Evolutionary conservation across 2,329 filamentous ascomycete species (phyloP), one percentile per base, ranked within the genome.

Genomic region (Exophiala lecanii-corni): DNA sequence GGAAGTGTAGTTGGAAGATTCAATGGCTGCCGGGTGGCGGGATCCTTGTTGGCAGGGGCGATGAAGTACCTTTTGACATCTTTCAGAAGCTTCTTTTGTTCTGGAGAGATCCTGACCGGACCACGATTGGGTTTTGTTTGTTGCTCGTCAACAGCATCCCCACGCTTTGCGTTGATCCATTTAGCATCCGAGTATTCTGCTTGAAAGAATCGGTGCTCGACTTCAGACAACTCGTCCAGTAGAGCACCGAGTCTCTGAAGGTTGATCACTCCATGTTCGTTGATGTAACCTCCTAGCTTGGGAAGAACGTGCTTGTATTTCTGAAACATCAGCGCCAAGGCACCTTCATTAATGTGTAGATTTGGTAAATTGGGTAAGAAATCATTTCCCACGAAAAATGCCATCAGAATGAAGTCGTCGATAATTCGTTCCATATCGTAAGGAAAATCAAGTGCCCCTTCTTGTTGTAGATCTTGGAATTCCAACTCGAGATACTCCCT

Each of bases 331-430:
- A 92, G 83, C 17, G 91, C 87, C 65, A 98, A 71, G 16, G 94
- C 92, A 53, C 92, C 94, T 67, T 98, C 94, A 66, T 98, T 98
- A 67, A 98, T 98, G 67, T 98, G 92, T 53, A 98, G 70, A 60
- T 94, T 87, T 4, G 94, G 94, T 45, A 98, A 74, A 67, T 98
- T 96, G 2, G 92, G 92, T 64, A 98, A 76, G 70, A 98, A 98
- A 76, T 98, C 92, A 67, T 98, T 98, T 62, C 92, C 92, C 58
- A 98, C 88, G 65, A 98, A 98, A 71, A 98, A 98, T 36, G 89
- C 91, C 89, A 98, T 96, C 49, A 98, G 78, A 62, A 98, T 97
- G 66, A 98, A 98, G 72, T 98, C 92, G 63, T 98, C 92, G 69
- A 98, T 97, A 60, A 98, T 81, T 52, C 85, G 81, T 71, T 98